Percentiles rank a stretch among this genome's conserved stretches.
These are phyloP conservation scores for Lactarius psammicola DNA, from an alignment of 768 basidiomycete species.

Conservation along the genomic window DNA sequence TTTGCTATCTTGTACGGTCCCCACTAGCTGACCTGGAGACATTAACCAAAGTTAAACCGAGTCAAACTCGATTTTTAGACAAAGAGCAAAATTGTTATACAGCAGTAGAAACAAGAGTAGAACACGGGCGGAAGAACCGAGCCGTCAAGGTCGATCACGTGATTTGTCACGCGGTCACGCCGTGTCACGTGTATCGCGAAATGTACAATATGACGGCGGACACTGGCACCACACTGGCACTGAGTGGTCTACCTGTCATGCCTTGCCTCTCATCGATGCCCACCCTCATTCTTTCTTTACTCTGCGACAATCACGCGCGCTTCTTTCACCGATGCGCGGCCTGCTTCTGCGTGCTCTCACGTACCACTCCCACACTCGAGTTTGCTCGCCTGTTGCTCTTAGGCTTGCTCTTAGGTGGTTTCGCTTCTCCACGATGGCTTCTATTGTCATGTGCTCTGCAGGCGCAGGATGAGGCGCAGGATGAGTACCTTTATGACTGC, in stretches of 20 bases:
- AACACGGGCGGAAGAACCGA: too few species aligned
- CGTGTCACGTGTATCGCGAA: neutral
- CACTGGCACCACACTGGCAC: too few species aligned
- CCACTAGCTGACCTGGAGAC: slow-evolving; percentile 24
- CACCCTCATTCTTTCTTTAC: slow-evolving; percentile 2
- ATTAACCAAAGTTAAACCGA: neutral
- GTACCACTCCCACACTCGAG: neutral
- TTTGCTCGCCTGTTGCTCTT: slow-evolving; percentile 6
- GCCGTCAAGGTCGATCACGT: too few species aligned
- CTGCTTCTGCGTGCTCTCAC: neutral
- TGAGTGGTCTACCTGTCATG: too few species aligned
- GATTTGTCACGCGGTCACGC: neutral
- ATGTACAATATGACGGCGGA: too few species aligned
- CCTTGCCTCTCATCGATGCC: too few species aligned
- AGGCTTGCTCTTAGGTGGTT: slow-evolving; percentile 12
- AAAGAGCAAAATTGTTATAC: neutral
- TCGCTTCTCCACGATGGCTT: neutral
- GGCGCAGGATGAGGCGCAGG: neutral
- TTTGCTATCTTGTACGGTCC: slow-evolving; percentile 57
- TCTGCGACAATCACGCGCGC: neutral
- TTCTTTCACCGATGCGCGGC: neutral
- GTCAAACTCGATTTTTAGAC: neutral
- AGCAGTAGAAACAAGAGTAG: neutral
- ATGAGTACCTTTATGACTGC: neutral
- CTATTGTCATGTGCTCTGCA: neutral